phyloP scores from a whole-genome alignment of 2,329 filamentous ascomycete species.

The Nigrospora oryzae region DNA sequence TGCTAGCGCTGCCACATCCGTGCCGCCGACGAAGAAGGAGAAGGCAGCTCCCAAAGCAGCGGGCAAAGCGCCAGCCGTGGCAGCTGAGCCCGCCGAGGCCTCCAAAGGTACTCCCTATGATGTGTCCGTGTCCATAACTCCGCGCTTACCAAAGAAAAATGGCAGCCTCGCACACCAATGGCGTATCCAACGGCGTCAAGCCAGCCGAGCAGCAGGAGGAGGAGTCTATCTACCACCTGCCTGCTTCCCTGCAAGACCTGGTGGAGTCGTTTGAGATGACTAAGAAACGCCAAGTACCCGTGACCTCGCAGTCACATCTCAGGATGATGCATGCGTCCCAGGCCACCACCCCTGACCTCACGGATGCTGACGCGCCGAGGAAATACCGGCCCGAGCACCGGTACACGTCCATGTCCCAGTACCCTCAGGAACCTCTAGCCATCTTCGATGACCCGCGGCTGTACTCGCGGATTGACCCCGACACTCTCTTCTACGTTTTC shows the following conservation, averaged over 20 bases:
- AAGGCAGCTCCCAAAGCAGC: conserved; percentile 29
- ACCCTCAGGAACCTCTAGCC: conserved; percentile 83
- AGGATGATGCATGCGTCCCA: conserved; percentile 71
- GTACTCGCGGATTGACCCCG: conserved; percentile 84
- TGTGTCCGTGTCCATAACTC: too few species aligned
- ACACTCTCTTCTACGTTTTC: conserved; percentile 97
- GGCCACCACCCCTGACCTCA: conserved; percentile 60
- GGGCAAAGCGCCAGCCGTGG: conserved; percentile 32
- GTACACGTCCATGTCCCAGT: conserved; percentile 68
- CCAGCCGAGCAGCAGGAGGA: conserved; percentile 31
- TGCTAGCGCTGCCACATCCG: conserved; percentile 13
- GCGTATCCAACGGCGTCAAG: conserved; percentile 39
- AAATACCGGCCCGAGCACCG: conserved; percentile 79
- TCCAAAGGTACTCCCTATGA: conserved; percentile 29
- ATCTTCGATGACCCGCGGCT: conserved; percentile 88
- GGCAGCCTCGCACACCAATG: conserved; percentile 38
- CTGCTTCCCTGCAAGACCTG: conserved; percentile 79
- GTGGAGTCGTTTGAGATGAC: conserved; percentile 84
- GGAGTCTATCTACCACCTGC: conserved; percentile 87
- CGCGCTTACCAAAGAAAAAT: too few species aligned
- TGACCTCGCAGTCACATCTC: conserved; percentile 57
- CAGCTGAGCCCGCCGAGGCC: conserved; percentile 30
- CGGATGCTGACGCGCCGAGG: conserved; percentile 74
- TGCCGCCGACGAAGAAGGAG: conserved; percentile 18
- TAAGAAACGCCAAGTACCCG: conserved; percentile 57